Conservation (phyloP, 768 basidiomycete genomes). For the Tricholoma flavovirens region DNA sequence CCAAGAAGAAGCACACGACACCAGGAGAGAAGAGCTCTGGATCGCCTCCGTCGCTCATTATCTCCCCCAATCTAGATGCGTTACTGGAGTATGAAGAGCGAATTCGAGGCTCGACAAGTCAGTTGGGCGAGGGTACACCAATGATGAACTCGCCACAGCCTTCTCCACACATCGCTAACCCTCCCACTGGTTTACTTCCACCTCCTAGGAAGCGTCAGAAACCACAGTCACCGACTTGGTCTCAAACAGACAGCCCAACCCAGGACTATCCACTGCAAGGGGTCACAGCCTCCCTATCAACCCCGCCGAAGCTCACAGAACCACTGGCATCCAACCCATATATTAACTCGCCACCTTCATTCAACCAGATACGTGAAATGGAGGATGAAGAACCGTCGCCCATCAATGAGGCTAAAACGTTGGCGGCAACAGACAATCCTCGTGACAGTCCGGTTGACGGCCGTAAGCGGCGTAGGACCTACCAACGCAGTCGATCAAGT, state of each 20-base stretch:
- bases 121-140: slow-evolving; percentile 4
- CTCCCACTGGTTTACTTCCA: slow-evolving; percentile 56
- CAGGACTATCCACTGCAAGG: background rate
- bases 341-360: slow-evolving; percentile 39
- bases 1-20: background rate
- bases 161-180: slow-evolving; percentile 1
- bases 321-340: slow-evolving; percentile 32
- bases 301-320: background rate
- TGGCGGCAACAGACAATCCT: slow-evolving; percentile 1
- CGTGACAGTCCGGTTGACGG: slow-evolving; percentile 12
- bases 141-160: background rate
- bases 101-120: slow-evolving; percentile 23
- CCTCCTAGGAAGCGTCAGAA: slow-evolving; percentile 19
- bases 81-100: slow-evolving; percentile 53
- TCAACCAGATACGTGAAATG: slow-evolving; percentile 21
- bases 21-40: background rate
- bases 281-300: background rate
- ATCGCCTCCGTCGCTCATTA: slow-evolving; percentile 34
- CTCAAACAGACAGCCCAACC: slow-evolving; percentile 8
- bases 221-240: slow-evolving; percentile 15
- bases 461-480: background rate
- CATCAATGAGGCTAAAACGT: slow-evolving; percentile 6
- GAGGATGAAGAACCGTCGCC: slow-evolving; percentile 5
- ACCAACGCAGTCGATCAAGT: slow-evolving; percentile 4
- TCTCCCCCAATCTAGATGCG: slow-evolving; percentile 57